A percentile compares a stretch with the other conserved stretches of the same genome.
Evolutionary conservation across 345 rosid genomes (phyloP).

Genomic region (Ceriops decandra): DNA sequence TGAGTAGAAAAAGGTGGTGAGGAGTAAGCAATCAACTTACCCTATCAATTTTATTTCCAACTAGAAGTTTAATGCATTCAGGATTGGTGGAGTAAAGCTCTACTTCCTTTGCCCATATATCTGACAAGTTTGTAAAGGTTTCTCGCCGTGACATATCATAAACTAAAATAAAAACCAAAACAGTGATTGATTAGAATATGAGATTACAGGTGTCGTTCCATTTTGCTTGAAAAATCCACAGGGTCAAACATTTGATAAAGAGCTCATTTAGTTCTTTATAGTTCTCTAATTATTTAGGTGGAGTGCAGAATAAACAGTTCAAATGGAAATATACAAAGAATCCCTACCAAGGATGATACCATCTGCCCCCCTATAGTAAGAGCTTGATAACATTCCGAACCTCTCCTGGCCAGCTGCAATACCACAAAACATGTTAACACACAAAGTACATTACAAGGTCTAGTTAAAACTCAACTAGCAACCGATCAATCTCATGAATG

Average conservation of each 20-base stretch:
- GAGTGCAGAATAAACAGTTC: not conserved
- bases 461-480: not conserved
- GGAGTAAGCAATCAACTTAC: slow-evolving; percentile 32
- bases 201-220: not conserved
- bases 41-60: slow-evolving; percentile 87
- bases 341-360: slow-evolving; percentile 89
- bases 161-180: slow-evolving; percentile 37
- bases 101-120: slow-evolving; percentile 81
- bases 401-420: slow-evolving; percentile 95
- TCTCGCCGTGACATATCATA: slow-evolving; percentile 86
- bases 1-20: not conserved
- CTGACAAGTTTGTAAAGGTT: slow-evolving; percentile 70
- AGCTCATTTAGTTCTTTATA: too few species aligned
- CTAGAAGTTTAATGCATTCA: slow-evolving; percentile 68
- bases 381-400: slow-evolving; percentile 73
- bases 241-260: too few species aligned
- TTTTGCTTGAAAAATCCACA: too few species aligned
- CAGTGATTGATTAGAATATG: slow-evolving; percentile 1
- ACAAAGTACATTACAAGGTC: not conserved
- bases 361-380: slow-evolving; percentile 92
- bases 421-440: slow-evolving; percentile 13
- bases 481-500: too few species aligned
- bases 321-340: not conserved
- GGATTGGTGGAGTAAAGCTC: slow-evolving; percentile 75
- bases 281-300: not conserved